Evolutionary conservation across 148 eudicot genomes (phyloP).

Genomic region (Agrostemma githago): DNA sequence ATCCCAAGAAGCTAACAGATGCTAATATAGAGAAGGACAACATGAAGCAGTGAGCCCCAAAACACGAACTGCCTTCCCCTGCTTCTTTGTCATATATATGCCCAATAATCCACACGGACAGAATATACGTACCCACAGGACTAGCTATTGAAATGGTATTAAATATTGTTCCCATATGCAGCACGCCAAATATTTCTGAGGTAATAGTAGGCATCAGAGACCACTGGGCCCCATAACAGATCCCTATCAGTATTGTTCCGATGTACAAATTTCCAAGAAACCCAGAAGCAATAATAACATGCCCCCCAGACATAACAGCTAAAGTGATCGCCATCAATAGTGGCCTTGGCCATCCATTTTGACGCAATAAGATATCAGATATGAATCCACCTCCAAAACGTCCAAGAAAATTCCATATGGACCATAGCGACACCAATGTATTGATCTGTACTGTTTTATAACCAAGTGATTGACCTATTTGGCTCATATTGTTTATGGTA

Average conservation of each 20-base stretch:
- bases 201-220: constrained; percentile 83
- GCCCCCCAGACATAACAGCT: constrained; percentile 65
- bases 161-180: constrained; percentile 85
- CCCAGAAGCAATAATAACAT: constrained; percentile 64
- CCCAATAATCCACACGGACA: constrained; percentile 77
- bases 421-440: constrained; percentile 76
- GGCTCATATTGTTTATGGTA: constrained; percentile 85
- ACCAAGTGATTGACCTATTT: constrained; percentile 69
- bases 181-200: constrained; percentile 73
- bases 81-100: constrained; percentile 64
- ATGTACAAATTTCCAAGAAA: constrained; percentile 66
- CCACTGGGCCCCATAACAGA: constrained; percentile 89
- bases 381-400: constrained; percentile 84
- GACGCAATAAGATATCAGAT: constrained; percentile 61
- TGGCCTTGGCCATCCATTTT: constrained; percentile 66
- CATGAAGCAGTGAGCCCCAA: constrained; percentile 76
- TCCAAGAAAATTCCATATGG: constrained; percentile 95
- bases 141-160: constrained; percentile 77
- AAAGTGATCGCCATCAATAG: constrained; percentile 51
- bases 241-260: constrained; percentile 69
- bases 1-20: constrained; percentile 50
- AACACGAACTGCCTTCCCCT: constrained; percentile 44
- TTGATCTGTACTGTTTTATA: constrained; percentile 46
- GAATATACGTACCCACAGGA: constrained; percentile 72
- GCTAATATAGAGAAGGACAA: constrained; percentile 61